A percentile compares a stretch with the other conserved stretches of the same genome.
These are phyloP conservation scores for Spathaspora boniae DNA, from an alignment of 805 yeast genomes.

Conservation along the genomic window DNA sequence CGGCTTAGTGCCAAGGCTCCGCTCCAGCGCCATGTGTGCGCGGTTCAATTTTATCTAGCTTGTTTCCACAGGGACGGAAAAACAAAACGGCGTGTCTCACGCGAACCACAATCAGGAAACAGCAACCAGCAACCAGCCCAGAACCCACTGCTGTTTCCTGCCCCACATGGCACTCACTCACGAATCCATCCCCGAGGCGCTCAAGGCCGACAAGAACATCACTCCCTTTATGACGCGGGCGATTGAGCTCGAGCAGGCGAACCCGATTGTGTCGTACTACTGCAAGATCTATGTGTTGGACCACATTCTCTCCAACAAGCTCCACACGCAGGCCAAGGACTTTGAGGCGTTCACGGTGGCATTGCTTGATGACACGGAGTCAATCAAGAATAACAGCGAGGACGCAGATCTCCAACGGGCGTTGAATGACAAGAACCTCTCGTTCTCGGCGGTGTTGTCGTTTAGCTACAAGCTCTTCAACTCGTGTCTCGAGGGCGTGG, in stretches of 20 bases:
- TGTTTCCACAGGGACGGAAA: no score
- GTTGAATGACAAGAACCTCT: conserved; percentile 54
- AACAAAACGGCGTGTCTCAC: no score
- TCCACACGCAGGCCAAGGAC: conserved; percentile 55
- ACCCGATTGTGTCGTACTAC: conserved; percentile 71
- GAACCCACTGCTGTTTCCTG: not conserved
- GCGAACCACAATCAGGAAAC: no score
- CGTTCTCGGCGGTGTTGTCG: conserved; percentile 25
- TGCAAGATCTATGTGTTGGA: conserved; percentile 71
- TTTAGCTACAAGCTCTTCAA: conserved; percentile 37
- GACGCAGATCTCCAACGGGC: conserved; percentile 44
- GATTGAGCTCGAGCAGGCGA: conserved; percentile 50
- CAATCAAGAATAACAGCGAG: conserved; percentile 40
- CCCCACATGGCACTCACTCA: conserved; percentile 7
- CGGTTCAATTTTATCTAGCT: no score
- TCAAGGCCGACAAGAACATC: conserved; percentile 31
- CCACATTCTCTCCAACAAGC: conserved; percentile 54
- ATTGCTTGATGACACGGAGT: conserved; percentile 71
- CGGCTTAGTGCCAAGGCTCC: no score
- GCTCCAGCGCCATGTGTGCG: no score
- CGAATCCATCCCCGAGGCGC: conserved; percentile 21
- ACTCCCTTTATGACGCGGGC: conserved; percentile 52
- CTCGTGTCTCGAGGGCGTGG: conserved; percentile 25
- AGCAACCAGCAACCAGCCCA: no score
- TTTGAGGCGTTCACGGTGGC: conserved; percentile 57